Percentiles rank a stretch among this genome's conserved stretches.
Conservation (phyloP, 1,139 yeast genomes). For the Yamadazyma sp. region DNA sequence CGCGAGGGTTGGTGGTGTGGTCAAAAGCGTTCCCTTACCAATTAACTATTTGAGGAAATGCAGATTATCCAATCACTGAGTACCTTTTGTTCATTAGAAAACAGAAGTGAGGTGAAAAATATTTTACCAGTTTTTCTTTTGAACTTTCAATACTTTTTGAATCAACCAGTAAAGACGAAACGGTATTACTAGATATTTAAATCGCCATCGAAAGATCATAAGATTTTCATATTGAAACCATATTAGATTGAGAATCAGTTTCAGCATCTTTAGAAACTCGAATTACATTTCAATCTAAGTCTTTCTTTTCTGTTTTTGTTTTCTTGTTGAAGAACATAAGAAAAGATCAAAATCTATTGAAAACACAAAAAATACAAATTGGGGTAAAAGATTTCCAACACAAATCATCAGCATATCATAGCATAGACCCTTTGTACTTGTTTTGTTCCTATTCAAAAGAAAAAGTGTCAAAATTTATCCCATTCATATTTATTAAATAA, state of each 20-base stretch:
- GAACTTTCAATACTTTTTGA: slow-evolving; percentile 2
- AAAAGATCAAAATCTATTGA: not conserved
- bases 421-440: not conserved
- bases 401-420: slow-evolving; percentile 1
- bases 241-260: not conserved
- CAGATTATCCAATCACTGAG: slow-evolving; percentile 22
- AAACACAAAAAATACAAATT: not conserved
- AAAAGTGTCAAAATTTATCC: not conserved
- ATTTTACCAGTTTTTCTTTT: slow-evolving; percentile 5
- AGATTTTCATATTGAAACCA: not conserved
- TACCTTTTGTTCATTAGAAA: slow-evolving; percentile 25
- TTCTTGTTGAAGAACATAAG: not conserved
- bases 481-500: slow-evolving; percentile 1
- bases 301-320: not conserved
- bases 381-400: not conserved
- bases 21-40: too few species aligned
- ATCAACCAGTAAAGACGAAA: not conserved
- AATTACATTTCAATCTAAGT: not conserved
- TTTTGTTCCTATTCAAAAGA: not conserved
- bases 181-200: too few species aligned
- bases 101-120: slow-evolving; percentile 9
- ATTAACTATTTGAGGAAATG: not conserved
- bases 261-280: not conserved
- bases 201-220: too few species aligned
- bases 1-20: too few species aligned